Conservation (phyloP, 164 flowering plant species). For the Vitis vinifera region DNA sequence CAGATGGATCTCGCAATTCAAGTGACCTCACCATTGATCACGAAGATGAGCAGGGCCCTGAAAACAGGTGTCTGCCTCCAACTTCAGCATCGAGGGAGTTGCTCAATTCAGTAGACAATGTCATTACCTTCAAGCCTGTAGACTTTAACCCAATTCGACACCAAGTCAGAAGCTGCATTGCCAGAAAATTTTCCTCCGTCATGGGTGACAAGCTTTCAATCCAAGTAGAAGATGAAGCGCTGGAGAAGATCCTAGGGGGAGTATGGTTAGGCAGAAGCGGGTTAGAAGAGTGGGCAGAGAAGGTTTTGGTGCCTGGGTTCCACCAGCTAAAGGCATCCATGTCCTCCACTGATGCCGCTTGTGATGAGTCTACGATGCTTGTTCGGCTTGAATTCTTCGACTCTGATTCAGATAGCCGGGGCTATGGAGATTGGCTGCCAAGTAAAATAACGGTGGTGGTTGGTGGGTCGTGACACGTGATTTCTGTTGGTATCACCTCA, state of each 20-base stretch:
- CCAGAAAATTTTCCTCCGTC: slow-evolving; percentile 37
- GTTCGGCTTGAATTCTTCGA: slow-evolving; percentile 48
- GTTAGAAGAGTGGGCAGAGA: slow-evolving; percentile 71
- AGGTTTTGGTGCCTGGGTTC: slow-evolving; percentile 62
- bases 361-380: slow-evolving; percentile 17
- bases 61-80: slow-evolving; percentile 15
- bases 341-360: neutral
- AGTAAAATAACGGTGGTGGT: slow-evolving; percentile 36
- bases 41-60: slow-evolving; percentile 46
- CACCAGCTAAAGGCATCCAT: slow-evolving; percentile 48
- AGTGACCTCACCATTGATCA: slow-evolving; percentile 81
- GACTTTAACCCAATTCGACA: slow-evolving; percentile 45
- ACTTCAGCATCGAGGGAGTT: slow-evolving; percentile 44
- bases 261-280: slow-evolving; percentile 63
- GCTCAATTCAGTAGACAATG: slow-evolving; percentile 50
- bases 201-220: slow-evolving; percentile 35
- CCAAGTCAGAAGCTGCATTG: slow-evolving; percentile 41
- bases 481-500: slow-evolving; percentile 1
- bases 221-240: slow-evolving; percentile 55
- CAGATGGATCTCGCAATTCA: slow-evolving; percentile 69
- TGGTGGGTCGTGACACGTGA: slow-evolving; percentile 17
- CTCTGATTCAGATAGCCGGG: slow-evolving; percentile 26
- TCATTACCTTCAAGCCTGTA: slow-evolving; percentile 68
- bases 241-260: slow-evolving; percentile 66
- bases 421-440: slow-evolving; percentile 51